Evolutionary conservation across 805 yeast genomes (phyloP).

Genomic region (Torulaspora franciscae): DNA sequence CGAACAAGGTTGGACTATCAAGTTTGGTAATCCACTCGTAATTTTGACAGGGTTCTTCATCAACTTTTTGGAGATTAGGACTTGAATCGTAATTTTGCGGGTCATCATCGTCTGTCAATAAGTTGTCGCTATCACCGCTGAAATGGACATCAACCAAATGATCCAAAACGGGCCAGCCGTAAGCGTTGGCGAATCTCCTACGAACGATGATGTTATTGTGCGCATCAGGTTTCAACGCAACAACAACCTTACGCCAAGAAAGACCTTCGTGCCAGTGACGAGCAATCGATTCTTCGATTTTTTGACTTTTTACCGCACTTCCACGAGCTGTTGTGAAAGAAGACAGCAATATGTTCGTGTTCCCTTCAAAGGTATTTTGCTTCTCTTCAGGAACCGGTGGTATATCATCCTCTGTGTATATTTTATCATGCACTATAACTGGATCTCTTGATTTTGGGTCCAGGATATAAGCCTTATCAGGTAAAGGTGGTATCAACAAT

Average conservation of each 20-base stretch:
- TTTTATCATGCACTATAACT: constrained; percentile 63
- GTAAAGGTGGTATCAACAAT: constrained; percentile 64
- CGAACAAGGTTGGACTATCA: constrained; percentile 34
- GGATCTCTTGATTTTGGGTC: constrained; percentile 57
- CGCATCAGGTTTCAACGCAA: constrained; percentile 65
- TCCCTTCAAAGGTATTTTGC: constrained; percentile 14
- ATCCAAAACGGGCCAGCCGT: constrained; percentile 78
- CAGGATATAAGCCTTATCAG: constrained; percentile 53
- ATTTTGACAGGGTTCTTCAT: constrained; percentile 31
- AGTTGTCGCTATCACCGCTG: constrained; percentile 16
- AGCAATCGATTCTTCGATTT: constrained; percentile 53
- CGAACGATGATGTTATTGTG: constrained; percentile 72
- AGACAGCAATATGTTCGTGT: constrained; percentile 33
- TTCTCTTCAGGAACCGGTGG: constrained; percentile 34
- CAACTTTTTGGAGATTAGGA: constrained; percentile 5
- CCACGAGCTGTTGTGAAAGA: constrained; percentile 31
- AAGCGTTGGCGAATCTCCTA: constrained; percentile 69
- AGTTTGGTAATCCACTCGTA: constrained; percentile 48
- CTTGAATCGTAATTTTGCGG: background rate
- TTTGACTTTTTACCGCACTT: constrained; percentile 18
- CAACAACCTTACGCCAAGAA: constrained; percentile 68
- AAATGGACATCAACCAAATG: constrained; percentile 62
- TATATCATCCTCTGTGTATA: constrained; percentile 50
- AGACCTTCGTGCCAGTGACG: constrained; percentile 62
- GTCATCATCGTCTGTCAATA: background rate